Evolutionary conservation across 257 asterid genomes (phyloP).

Genomic region (Penstemon eatonii): DNA sequence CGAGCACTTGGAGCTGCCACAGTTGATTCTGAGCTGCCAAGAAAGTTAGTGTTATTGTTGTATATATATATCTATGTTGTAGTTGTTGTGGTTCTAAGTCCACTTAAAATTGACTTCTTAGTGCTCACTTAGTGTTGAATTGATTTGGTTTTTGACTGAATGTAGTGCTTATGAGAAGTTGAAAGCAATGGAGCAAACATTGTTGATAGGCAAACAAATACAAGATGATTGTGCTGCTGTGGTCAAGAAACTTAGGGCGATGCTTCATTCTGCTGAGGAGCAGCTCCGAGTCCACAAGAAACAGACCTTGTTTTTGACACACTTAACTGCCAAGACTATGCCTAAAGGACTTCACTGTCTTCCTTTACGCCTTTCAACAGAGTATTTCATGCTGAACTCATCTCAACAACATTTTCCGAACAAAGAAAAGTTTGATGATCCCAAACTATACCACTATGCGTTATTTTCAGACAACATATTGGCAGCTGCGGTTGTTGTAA

Average conservation of each 20-base stretch:
- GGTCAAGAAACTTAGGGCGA: conserved; percentile 65
- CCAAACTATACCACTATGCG: conserved; percentile 82
- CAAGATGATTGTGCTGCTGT: conserved; percentile 62
- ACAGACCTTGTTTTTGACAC: conserved; percentile 60
- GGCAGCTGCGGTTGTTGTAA: conserved; percentile 92
- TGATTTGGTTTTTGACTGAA: conserved; percentile 9
- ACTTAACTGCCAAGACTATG: conserved; percentile 65
- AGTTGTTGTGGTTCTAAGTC: neutral
- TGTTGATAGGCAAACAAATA: conserved; percentile 78
- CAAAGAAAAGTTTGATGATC: conserved; percentile 61
- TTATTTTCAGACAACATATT: conserved; percentile 82
- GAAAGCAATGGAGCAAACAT: conserved; percentile 79
- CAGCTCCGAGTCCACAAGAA: conserved; percentile 64
- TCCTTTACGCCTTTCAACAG: conserved; percentile 66
- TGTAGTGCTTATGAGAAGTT: conserved; percentile 70
- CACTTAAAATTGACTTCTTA: neutral
- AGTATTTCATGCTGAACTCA: conserved; percentile 52
- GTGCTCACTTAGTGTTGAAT: neutral
- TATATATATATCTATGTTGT: conserved; percentile 1
- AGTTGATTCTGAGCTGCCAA: conserved; percentile 83
- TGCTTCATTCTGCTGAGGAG: conserved; percentile 66
- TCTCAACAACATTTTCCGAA: conserved; percentile 62
- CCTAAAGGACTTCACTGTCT: conserved; percentile 75
- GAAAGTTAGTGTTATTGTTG: conserved; percentile 46
- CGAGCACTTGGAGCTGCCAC: conserved; percentile 76